Evolutionary conservation across 805 yeast species (phyloP).

Genomic region (Ogataea ramenticola): DNA sequence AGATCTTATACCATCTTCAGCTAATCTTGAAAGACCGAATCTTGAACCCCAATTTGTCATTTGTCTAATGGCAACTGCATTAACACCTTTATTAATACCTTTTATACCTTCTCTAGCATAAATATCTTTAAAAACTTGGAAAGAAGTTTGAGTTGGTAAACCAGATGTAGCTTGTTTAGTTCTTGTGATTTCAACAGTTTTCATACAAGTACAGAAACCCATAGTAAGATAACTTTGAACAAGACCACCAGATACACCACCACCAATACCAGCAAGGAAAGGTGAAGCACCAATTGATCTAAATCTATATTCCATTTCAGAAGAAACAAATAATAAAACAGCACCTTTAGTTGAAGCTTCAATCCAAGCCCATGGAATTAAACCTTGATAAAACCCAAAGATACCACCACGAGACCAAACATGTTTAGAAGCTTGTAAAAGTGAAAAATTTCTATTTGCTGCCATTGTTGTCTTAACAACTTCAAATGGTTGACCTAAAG

Average conservation of each 20-base stretch:
- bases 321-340: slow-evolving; percentile 82
- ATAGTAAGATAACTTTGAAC: slow-evolving; percentile 94
- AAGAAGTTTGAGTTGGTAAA: slow-evolving; percentile 63
- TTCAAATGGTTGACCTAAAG: slow-evolving; percentile 95
- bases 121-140: slow-evolving; percentile 81
- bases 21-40: slow-evolving; percentile 86
- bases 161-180: slow-evolving; percentile 67
- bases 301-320: slow-evolving; percentile 82
- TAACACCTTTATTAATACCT: slow-evolving; percentile 96
- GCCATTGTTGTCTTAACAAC: slow-evolving; percentile 98
- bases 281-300: slow-evolving; percentile 57
- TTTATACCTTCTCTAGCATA: slow-evolving; percentile 80
- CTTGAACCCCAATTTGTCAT: slow-evolving; percentile 99
- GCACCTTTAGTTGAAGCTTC: slow-evolving; percentile 99
- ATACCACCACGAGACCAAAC: slow-evolving; percentile 95
- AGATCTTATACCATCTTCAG: slow-evolving; percentile 75
- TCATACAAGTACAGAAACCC: slow-evolving; percentile 99
- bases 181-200: slow-evolving; percentile 96
- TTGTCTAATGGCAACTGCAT: slow-evolving; percentile 98
- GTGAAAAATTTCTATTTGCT: slow-evolving; percentile 72
- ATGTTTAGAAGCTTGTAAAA: slow-evolving; percentile 59
- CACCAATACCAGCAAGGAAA: slow-evolving; percentile 84
- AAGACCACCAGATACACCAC: slow-evolving; percentile 94
- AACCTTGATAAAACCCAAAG: slow-evolving; percentile 90
- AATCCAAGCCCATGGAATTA: slow-evolving; percentile 99